Percentiles rank a stretch among this genome's conserved stretches.
These are phyloP conservation scores for Paramecium tetraurelia DNA, from an alignment of 73 alveolate species.

Conservation along the genomic window DNA sequence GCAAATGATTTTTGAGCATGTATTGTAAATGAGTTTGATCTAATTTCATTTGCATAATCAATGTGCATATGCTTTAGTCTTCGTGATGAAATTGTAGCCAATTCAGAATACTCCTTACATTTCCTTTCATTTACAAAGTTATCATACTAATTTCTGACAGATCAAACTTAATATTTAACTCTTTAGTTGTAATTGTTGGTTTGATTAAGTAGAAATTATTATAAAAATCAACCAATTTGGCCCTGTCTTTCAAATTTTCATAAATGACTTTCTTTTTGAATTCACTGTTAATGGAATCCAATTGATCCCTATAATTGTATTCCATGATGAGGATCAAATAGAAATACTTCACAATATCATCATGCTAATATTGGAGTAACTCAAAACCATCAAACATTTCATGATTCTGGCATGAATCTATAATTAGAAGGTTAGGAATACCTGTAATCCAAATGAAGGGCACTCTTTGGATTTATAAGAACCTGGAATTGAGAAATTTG, in stretches of 20 bases:
- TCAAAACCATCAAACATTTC: neutral
- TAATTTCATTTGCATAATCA: neutral
- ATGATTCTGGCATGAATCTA: neutral
- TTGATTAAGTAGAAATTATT: neutral
- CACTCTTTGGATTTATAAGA: neutral
- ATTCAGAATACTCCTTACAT: neutral
- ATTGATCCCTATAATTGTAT: neutral
- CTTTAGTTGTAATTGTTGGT: neutral
- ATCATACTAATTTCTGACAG: neutral
- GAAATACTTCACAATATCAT: neutral
- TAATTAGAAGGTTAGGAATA: neutral
- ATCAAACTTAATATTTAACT: neutral
- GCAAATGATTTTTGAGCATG: neutral
- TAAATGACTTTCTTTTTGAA: neutral
- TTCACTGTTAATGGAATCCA: neutral
- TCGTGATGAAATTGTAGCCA: neutral
- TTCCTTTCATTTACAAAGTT: neutral
- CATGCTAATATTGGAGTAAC: neutral
- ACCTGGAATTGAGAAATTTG: neutral
- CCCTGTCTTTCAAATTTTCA: neutral
- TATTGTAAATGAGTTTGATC: neutral
- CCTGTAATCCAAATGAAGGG: constrained; percentile 39
- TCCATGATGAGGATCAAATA: neutral
- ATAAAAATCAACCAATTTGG: neutral
- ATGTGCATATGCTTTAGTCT: neutral